Base-by-base conservation (phyloP, 2,329 filamentous ascomycete species). In the Neonectria magnoliae region DNA sequence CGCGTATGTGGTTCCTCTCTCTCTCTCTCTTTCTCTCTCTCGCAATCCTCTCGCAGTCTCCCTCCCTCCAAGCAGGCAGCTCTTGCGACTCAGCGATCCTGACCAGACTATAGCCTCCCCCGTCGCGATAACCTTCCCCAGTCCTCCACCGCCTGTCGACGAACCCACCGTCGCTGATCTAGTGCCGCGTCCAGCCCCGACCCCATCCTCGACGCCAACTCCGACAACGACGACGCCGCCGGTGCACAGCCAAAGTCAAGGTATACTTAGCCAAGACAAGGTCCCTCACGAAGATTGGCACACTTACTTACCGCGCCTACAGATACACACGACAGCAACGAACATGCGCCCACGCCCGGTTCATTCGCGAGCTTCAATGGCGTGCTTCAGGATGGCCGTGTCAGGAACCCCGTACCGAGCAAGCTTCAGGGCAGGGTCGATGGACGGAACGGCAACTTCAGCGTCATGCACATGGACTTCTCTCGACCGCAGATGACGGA, bases 391-490 rank as follows among this genome's bases (percentile, higher is more conserved):
- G 77, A 80, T 66, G 77, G 76, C 36, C 76, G 77, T 33, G 73
- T 78, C 53, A 76, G 85, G 61, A 88, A 89, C 65, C 85, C 87
- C 1, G 83, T 90, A 2, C 88, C 88, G 5, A 88, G 84, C 75
- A 90, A 89, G 74, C 79, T 90, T 58, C 88, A 89, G 73, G 86
- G 86, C 64, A 86, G 85, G 68, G 84, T 85, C 20, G 83, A 85
- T 67, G 80, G 81, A 27, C 84, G 83, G 70, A 86, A 85, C 64
- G 88, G 88, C 29, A 89, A 88, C 68, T 90, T 90, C 74, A 81
- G 83, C 50, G 86, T 90, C 44, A 88, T 90, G 83, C 86, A 89
- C 61, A 88, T 90, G 80, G 83, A 85, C 36, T 79, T 87, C 27
- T 72, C 79, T 60, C 81, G 78, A 73, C 77, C 80, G 66, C 81